A percentile compares a stretch with the other conserved stretches of the same genome.
Evolutionary conservation across 2,329 filamentous ascomycete genomes (phyloP).

Genomic region (Leptographium procerum): DNA sequence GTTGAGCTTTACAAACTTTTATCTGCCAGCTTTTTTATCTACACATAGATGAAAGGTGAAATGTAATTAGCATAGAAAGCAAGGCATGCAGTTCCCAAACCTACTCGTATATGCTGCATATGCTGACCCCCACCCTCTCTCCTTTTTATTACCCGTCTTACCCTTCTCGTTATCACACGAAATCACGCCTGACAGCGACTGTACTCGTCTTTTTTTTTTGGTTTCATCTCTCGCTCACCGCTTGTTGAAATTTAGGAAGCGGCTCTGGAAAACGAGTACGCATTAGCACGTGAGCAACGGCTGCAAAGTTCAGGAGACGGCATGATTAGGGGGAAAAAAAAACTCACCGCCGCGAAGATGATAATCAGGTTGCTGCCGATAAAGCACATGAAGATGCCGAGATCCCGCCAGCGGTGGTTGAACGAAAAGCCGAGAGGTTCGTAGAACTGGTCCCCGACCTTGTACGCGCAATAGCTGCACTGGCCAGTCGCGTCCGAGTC

Average conservation of each 20-base stretch:
- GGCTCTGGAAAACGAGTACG: constrained; percentile 25
- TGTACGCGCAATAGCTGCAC: constrained; percentile 77
- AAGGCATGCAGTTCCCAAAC: no score
- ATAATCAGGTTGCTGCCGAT: constrained; percentile 66
- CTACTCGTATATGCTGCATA: no score
- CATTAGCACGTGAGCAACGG: no score
- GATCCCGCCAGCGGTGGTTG: constrained; percentile 62
- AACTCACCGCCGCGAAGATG: constrained; percentile 40
- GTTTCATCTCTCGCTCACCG: constrained; percentile 20
- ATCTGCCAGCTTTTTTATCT: no score
- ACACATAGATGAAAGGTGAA: no score
- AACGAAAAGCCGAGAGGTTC: constrained; percentile 54
- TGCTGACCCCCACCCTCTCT: no score
- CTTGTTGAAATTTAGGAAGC: constrained; percentile 43
- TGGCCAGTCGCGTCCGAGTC: constrained; percentile 48
- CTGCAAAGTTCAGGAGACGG: no score
- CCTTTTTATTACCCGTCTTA: no score
- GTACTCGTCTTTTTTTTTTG: no score
- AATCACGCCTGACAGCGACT: neutral
- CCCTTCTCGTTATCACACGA: no score
- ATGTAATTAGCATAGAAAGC: no score
- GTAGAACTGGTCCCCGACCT: constrained; percentile 72
- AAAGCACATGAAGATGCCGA: constrained; percentile 69
- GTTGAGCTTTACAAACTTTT: no score
- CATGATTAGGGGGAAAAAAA: neutral